phyloP scores from a whole-genome alignment of 495 filamentous ascomycete species.

The Neurospora sp. region DNA sequence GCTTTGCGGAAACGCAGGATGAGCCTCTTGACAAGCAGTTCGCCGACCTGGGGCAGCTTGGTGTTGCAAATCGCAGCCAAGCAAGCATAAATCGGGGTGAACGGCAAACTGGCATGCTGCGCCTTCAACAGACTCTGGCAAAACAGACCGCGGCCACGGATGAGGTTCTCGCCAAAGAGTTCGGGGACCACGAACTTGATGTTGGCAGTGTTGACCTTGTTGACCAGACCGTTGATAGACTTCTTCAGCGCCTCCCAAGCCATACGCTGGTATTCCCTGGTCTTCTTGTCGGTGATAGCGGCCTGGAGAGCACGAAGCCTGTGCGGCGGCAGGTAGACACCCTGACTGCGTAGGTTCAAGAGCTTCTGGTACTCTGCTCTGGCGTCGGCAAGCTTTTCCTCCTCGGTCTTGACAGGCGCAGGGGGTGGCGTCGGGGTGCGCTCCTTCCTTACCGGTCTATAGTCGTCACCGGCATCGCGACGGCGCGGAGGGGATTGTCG shows the following conservation, averaged over 20 bases:
- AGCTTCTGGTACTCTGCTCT: slow-evolving; percentile 90
- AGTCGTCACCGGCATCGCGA: slow-evolving; percentile 33
- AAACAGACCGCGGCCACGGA: slow-evolving; percentile 84
- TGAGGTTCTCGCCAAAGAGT: slow-evolving; percentile 85
- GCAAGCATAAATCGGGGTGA: slow-evolving; percentile 88
- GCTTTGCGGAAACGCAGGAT: slow-evolving; percentile 91
- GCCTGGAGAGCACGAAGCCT: slow-evolving; percentile 85
- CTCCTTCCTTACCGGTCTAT: slow-evolving; percentile 26
- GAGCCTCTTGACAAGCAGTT: slow-evolving; percentile 75
- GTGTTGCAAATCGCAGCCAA: slow-evolving; percentile 97
- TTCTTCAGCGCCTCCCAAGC: slow-evolving; percentile 99
- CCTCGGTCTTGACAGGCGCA: slow-evolving; percentile 53
- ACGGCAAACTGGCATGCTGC: slow-evolving; percentile 90
- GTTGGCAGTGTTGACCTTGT: slow-evolving; percentile 95
- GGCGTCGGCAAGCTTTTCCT: slow-evolving; percentile 68
- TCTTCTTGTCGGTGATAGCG: slow-evolving; percentile 90
- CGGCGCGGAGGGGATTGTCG: slow-evolving; percentile 13
- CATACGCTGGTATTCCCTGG: slow-evolving; percentile 98
- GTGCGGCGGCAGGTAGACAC: slow-evolving; percentile 91
- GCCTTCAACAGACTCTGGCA: slow-evolving; percentile 96
- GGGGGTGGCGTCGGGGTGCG: slow-evolving; percentile 37
- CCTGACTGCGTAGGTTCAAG: slow-evolving; percentile 80
- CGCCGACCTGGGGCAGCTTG: slow-evolving; percentile 88
- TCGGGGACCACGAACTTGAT: slow-evolving; percentile 97
- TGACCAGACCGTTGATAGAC: slow-evolving; percentile 95